These are phyloP conservation scores for Monosporascus sp. DNA, from an alignment of 2,329 filamentous ascomycete genomes.

Conservation along the genomic window DNA sequence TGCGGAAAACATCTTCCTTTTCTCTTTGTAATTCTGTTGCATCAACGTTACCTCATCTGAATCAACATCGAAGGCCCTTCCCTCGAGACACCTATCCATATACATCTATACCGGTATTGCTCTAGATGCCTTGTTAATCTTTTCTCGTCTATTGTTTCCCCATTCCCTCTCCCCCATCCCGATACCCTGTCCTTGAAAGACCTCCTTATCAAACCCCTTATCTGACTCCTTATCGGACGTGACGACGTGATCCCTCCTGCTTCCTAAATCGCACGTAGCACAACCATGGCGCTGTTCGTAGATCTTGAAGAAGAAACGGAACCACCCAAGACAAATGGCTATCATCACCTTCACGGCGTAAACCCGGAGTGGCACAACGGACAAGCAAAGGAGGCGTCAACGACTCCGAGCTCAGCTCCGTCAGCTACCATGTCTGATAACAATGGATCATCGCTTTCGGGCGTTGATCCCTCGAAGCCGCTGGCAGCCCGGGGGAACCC, in stretches of 20 bases:
- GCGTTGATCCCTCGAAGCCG: slow-evolving; percentile 8
- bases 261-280: not conserved
- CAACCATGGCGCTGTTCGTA: not conserved
- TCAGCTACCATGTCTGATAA: slow-evolving; percentile 1
- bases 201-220: not conserved
- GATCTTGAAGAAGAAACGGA: not conserved
- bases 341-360: not conserved
- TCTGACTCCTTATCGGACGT: not conserved
- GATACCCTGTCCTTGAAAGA: not conserved
- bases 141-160: not conserved
- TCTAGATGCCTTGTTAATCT: not conserved
- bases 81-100: not conserved
- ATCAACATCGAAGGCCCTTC: not conserved
- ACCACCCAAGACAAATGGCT: not conserved
- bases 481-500: slow-evolving; percentile 30
- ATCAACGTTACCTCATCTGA: not conserved
- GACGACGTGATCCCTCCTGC: not conserved
- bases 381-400: not conserved
- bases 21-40: not conserved
- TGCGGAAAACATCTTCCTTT: not conserved
- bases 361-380: not conserved
- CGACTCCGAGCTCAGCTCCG: not conserved
- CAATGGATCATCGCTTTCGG: not conserved
- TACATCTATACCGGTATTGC: too few relatives aligned
- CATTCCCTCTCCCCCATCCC: not conserved